Conservation (phyloP, 1,139 yeast genomes). For the Williopsis jadinii region DNA sequence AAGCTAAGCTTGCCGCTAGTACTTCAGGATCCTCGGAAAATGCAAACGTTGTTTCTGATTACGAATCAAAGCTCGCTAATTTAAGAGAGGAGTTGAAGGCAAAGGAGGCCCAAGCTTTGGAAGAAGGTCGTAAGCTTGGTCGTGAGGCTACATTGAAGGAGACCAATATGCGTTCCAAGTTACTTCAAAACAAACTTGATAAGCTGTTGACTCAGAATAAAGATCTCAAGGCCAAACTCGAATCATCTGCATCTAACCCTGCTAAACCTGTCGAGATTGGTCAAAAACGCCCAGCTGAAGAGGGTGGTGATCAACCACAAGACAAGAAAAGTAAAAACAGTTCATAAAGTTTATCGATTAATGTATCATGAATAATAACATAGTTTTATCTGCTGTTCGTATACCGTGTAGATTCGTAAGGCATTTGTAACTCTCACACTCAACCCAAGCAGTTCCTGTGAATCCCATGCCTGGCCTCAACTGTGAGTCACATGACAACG, state of each 20-base stretch:
- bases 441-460: too few relatives aligned
- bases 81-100: slow-evolving; percentile 10
- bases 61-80: slow-evolving; percentile 5
- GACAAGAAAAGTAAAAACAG: slow-evolving; percentile 22
- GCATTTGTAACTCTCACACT: too few relatives aligned
- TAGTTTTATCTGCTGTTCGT: neutral
- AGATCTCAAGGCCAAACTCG: slow-evolving; percentile 17
- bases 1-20: slow-evolving; percentile 5
- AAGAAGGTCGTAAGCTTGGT: slow-evolving; percentile 28
- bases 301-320: slow-evolving; percentile 12
- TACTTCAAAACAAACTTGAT: slow-evolving; percentile 27
- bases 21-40: slow-evolving; percentile 3
- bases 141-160: slow-evolving; percentile 30
- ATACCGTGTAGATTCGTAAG: neutral
- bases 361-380: neutral
- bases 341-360: neutral
- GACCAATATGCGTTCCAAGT: slow-evolving; percentile 27
- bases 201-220: slow-evolving; percentile 27
- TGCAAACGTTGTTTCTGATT: slow-evolving; percentile 4
- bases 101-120: slow-evolving; percentile 10
- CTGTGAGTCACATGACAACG: too few relatives aligned
- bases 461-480: too few relatives aligned
- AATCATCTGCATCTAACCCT: neutral
- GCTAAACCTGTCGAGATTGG: slow-evolving; percentile 5
- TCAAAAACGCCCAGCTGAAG: slow-evolving; percentile 3